phyloP scores from a whole-genome alignment of 176 grass and related monocot species.

The Oryza meyeriana region DNA sequence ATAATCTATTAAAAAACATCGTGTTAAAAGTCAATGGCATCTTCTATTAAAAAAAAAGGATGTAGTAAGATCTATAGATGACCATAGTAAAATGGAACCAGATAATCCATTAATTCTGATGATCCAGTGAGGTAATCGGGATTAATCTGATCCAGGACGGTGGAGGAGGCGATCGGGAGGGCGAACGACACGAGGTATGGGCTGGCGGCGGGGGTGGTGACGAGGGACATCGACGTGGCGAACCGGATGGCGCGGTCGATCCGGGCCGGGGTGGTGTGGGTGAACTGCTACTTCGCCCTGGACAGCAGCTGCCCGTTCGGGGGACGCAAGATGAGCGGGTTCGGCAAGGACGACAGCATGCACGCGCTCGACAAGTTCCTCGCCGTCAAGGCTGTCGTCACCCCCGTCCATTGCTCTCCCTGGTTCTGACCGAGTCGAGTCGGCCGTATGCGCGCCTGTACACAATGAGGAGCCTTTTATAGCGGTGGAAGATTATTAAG shows the following conservation, averaged over 20 bases:
- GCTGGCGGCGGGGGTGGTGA: conserved; percentile 50
- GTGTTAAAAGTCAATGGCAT: too few relatives aligned
- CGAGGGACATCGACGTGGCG: conserved; percentile 54
- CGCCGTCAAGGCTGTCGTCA: conserved; percentile 61
- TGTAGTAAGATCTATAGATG: neutral
- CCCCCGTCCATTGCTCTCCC: conserved; percentile 50
- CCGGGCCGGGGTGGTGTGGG: conserved; percentile 65
- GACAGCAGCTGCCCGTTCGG: conserved; percentile 55
- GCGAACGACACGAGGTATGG: conserved; percentile 60
- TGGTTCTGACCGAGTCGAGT: conserved; percentile 49
- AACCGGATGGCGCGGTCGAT: conserved; percentile 63
- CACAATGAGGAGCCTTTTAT: too few relatives aligned
- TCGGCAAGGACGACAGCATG: conserved; percentile 68
- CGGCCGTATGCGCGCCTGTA: too few relatives aligned
- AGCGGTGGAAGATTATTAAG: too few relatives aligned
- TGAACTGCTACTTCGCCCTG: conserved; percentile 67
- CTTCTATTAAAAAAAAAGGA: too few relatives aligned
- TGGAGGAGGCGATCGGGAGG: conserved; percentile 61
- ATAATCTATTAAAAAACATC: too few relatives aligned
- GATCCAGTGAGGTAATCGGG: neutral
- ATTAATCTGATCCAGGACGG: conserved; percentile 37
- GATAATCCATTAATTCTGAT: neutral
- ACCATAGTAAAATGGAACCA: neutral
- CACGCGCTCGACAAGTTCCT: conserved; percentile 75
- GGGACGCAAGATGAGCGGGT: conserved; percentile 69